Evolutionary conservation across 768 basidiomycete genomes (phyloP).

Genomic region (Amanita rubescens): DNA sequence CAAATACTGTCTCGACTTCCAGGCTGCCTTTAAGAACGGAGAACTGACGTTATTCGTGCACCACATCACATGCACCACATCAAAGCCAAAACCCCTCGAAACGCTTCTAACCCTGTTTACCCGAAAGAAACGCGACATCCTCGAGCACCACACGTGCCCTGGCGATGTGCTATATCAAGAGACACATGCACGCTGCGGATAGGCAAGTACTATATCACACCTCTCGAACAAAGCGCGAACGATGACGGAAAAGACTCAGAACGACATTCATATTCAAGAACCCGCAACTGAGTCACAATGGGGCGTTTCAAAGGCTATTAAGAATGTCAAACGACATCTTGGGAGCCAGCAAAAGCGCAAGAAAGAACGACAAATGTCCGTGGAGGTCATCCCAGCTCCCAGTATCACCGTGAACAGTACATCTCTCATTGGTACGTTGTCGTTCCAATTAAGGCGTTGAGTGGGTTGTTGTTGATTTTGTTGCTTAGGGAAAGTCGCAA

Average conservation of each 20-base stretch:
- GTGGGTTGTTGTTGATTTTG: not conserved
- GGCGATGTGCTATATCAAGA: not conserved
- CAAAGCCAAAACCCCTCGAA: not conserved
- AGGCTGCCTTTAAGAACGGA: no score
- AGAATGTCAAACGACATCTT: conserved; percentile 1
- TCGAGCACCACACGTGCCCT: not conserved
- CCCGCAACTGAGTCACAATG: not conserved
- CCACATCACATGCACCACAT: no score
- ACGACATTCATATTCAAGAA: not conserved
- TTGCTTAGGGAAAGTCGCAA: conserved; percentile 39
- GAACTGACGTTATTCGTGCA: no score
- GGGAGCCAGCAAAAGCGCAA: not conserved
- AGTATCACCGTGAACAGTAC: conserved; percentile 4
- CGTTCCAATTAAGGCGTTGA: not conserved
- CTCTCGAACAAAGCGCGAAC: not conserved
- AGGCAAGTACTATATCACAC: not conserved
- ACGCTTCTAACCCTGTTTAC: not conserved
- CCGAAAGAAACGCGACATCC: not conserved
- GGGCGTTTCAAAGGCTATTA: conserved; percentile 1
- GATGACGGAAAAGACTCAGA: not conserved
- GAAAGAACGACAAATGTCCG: not conserved
- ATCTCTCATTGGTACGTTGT: not conserved
- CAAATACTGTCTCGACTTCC: no score
- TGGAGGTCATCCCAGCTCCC: conserved; percentile 1
- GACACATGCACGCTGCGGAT: not conserved